Percentiles rank a stretch among this genome's conserved stretches.
These are phyloP conservation scores for Glomus cerebriforme DNA, from an alignment of 192 early-diverging fungal genomes.

Conservation along the genomic window DNA sequence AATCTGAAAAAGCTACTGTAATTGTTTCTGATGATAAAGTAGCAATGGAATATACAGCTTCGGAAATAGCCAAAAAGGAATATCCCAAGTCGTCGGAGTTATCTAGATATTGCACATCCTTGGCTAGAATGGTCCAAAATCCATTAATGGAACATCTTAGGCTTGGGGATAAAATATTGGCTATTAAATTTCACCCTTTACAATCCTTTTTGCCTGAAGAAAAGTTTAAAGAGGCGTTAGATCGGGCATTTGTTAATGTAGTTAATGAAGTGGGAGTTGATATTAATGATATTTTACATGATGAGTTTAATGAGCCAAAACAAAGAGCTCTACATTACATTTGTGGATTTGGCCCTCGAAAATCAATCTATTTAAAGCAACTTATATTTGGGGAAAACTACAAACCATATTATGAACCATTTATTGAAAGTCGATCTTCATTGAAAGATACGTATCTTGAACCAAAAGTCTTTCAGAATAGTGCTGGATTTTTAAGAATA, in stretches of 20 bases:
- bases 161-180: conserved; percentile 45
- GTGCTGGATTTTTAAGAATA: conserved; percentile 88
- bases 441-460: not conserved
- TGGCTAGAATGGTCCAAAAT: conserved; percentile 85
- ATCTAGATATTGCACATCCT: conserved; percentile 84
- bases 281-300: conserved; percentile 72
- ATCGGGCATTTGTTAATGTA: conserved; percentile 87
- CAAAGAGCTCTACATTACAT: conserved; percentile 82
- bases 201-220: conserved; percentile 76
- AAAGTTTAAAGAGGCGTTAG: conserved; percentile 63
- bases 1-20: conserved; percentile 54
- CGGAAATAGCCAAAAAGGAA: conserved; percentile 49
- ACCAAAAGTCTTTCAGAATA: conserved; percentile 81
- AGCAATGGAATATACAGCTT: conserved; percentile 75
- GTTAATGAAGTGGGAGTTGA: conserved; percentile 86
- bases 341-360: conserved; percentile 90
- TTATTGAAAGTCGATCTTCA: not conserved
- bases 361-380: conserved; percentile 70
- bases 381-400: not conserved
- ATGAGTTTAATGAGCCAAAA: conserved; percentile 44
- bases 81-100: conserved; percentile 70
- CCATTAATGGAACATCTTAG: conserved; percentile 79
- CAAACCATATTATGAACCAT: not conserved
- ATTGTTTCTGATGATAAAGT: conserved; percentile 86
- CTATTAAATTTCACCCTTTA: conserved; percentile 70